Conservation (phyloP, 2,329 filamentous ascomycete genomes). For the Sporothrix luriei region DNA sequence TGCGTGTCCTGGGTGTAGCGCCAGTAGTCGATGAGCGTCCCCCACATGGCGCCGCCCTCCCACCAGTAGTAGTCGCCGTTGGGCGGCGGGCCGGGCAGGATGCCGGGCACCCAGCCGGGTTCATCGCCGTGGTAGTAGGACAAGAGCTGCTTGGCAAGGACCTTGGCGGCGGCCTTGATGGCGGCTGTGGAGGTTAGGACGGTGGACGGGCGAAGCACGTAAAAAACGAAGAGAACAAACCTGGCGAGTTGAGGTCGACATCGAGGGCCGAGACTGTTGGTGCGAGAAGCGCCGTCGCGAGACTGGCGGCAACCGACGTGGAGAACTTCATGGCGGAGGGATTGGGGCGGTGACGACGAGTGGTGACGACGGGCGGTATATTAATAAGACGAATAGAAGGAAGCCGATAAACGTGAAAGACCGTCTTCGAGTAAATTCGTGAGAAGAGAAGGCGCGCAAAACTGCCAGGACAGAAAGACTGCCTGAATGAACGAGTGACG, state of each 20-base stretch:
- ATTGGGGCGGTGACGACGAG: background rate
- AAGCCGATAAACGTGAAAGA: background rate
- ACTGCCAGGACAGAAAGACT: background rate
- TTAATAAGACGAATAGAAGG: background rate
- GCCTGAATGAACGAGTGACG: conserved; percentile 16
- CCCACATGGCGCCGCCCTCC: conserved; percentile 76
- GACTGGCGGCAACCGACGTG: conserved; percentile 11
- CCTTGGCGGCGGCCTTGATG: conserved; percentile 50
- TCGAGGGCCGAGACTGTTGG: conserved; percentile 28
- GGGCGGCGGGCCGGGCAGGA: conserved; percentile 58
- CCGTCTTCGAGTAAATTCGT: too few relatives aligned
- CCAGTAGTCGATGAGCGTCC: conserved; percentile 79
- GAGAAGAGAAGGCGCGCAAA: too few relatives aligned
- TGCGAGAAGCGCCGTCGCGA: conserved; percentile 3
- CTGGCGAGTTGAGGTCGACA: conserved; percentile 32
- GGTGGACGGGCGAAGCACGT: background rate
- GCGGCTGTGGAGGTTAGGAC: conserved; percentile 43
- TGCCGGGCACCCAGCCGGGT: conserved; percentile 51
- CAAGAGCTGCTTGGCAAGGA: conserved; percentile 55
- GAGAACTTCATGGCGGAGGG: conserved; percentile 28
- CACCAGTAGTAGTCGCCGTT: conserved; percentile 69
- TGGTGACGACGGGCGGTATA: background rate
- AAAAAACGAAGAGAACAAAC: background rate
- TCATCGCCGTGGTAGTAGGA: conserved; percentile 55
- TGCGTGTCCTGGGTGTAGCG: conserved; percentile 55